Evolutionary conservation across 2,329 filamentous ascomycete species (phyloP).

Genomic region (Botrytis hyacinthi): DNA sequence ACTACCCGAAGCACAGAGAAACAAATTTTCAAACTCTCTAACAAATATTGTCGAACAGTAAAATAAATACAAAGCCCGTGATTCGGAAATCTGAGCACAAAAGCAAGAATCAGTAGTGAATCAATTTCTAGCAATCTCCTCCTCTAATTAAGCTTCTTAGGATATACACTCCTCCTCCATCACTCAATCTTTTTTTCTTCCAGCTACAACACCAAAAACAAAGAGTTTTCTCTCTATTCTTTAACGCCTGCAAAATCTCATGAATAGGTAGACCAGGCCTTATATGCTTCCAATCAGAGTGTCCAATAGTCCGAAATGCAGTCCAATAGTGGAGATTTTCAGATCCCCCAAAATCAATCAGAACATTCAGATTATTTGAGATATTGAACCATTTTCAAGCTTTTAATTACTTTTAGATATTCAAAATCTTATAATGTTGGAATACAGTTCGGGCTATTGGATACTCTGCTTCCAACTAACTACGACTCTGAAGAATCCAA

Average conservation of each 20-base stretch:
- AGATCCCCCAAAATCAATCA: no score
- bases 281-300: neutral
- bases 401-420: no score
- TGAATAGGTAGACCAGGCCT: neutral
- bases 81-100: neutral
- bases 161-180: neutral
- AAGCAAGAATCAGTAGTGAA: neutral
- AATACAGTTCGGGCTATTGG: no score
- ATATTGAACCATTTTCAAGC: no score
- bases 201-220: neutral
- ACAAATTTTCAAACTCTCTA: neutral
- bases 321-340: no score
- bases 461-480: neutral
- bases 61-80: neutral
- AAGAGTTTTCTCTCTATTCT: neutral
- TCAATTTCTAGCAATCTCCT: neutral
- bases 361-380: no score
- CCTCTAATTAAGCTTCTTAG: neutral
- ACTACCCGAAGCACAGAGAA: neutral
- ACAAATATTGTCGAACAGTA: neutral
- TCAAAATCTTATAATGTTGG: no score
- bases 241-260: fast-evolving
- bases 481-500: neutral
- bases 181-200: neutral
- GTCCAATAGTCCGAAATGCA: no score